Evolutionary conservation across 148 eudicot genomes (phyloP), one percentile per base, ranked within the genome.

Genomic region (Nyssa sinensis): DNA sequence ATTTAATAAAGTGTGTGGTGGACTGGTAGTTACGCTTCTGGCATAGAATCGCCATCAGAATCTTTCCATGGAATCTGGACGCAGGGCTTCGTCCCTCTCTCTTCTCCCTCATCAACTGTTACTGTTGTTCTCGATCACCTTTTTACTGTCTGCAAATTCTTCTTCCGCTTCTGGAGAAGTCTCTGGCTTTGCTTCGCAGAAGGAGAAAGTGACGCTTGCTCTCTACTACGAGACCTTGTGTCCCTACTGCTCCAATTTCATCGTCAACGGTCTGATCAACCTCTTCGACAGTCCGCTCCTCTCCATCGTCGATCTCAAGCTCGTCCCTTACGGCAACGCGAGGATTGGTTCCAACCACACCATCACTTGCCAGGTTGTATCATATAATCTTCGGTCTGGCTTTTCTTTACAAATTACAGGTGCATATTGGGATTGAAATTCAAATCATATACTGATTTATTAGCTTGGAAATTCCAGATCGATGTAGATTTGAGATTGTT

Each of bases 281-380:
- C 72, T 83, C 63, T 83, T 83, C 67, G 69, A 77, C 0, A 72
- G 60, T 13, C 85, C 79, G 13, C 79, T 83, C 35, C 73, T 76
- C 68, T 51, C 82, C 2, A 69, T 77, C 65, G 80, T 75, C 70
- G 79, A 81, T 76, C 81, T 86, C 21, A 83, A 81, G 71, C 79
- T 86, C 72, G 32, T 74, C 65, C 89, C 89, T 62, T 86, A 79
- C 55, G 89, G 89, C 55, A 86, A 86, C 77, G 89, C 89, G 32
- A 83, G 71, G 33, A 67, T 86, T 68, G 21, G 47, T 7, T 11
- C 77, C 69, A 72, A 83, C 55, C 65, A 67, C 33, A 79, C 83
- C 83, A 74, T 83, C 76, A 68, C 68, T 79, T 86, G 89, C 75
- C 89, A 86, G 89, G 89, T 86, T 49, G 10, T 33, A n/a, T 64